A percentile compares a stretch with the other conserved stretches of the same genome.
These are phyloP conservation scores for Verruconis gallopava DNA, from an alignment of 2,329 filamentous ascomycete genomes.

Conservation along the genomic window DNA sequence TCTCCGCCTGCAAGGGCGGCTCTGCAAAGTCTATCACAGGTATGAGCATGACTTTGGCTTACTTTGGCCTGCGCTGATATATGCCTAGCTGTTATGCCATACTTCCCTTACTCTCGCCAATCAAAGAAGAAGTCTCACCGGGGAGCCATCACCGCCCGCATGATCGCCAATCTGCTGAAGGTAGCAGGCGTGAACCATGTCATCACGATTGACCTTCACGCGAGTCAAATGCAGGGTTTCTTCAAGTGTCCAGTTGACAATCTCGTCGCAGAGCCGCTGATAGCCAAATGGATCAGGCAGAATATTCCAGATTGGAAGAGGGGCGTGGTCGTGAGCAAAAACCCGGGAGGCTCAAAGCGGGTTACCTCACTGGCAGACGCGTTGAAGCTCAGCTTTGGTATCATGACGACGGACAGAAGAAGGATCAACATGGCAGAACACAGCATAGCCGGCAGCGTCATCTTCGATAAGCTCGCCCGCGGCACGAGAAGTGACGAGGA, in stretches of 20 bases:
- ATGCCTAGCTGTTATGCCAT: slow-evolving; percentile 63
- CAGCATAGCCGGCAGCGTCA: slow-evolving; percentile 49
- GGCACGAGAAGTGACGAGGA: slow-evolving; percentile 11
- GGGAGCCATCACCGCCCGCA: slow-evolving; percentile 89
- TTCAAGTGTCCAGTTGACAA: slow-evolving; percentile 98
- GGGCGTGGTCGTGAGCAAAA: slow-evolving; percentile 95
- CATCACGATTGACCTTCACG: slow-evolving; percentile 90
- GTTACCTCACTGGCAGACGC: slow-evolving; percentile 93
- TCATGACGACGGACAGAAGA: slow-evolving; percentile 72
- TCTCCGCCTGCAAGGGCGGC: slow-evolving; percentile 93
- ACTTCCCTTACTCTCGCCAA: slow-evolving; percentile 98
- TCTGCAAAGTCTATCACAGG: slow-evolving; percentile 95
- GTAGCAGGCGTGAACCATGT: slow-evolving; percentile 95
- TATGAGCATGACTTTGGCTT: slow-evolving; percentile 30
- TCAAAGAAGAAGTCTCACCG: slow-evolving; percentile 98
- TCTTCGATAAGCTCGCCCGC: slow-evolving; percentile 38
- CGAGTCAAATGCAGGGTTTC: slow-evolving; percentile 95
- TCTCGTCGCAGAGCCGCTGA: slow-evolving; percentile 85
- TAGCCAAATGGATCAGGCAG: slow-evolving; percentile 87
- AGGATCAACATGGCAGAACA: slow-evolving; percentile 40
- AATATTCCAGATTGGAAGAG: slow-evolving; percentile 82
- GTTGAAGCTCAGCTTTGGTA: slow-evolving; percentile 92
- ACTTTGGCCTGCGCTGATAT: neutral
- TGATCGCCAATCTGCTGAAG: slow-evolving; percentile 88
- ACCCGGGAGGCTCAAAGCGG: slow-evolving; percentile 90